Percentiles rank a stretch among this genome's conserved stretches.
Conservation (phyloP, 2,329 filamentous ascomycete species). For the Fusarium sp. region DNA sequence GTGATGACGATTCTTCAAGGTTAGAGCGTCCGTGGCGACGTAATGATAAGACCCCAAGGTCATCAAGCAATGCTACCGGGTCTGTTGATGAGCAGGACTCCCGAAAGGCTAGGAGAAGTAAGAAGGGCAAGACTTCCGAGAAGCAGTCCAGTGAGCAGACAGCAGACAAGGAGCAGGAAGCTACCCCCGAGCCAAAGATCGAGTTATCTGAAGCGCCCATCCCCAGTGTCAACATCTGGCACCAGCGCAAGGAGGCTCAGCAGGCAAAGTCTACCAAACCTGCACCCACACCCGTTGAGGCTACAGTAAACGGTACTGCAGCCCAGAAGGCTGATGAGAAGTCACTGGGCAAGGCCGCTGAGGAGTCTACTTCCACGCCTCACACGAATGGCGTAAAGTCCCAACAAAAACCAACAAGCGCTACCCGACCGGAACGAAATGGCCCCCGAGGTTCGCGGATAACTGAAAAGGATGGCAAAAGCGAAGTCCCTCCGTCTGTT, state of each 20-base stretch:
- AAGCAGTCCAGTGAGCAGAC: slow-evolving; percentile 60
- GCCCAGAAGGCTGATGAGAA: slow-evolving; percentile 56
- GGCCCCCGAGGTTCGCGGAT: slow-evolving; percentile 59
- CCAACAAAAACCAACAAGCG: slow-evolving; percentile 56
- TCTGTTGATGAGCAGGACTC: slow-evolving; percentile 68
- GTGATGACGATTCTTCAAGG: slow-evolving; percentile 52
- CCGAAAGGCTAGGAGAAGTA: slow-evolving; percentile 63
- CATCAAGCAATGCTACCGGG: slow-evolving; percentile 70
- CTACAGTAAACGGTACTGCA: slow-evolving; percentile 44
- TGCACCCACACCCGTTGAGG: slow-evolving; percentile 50
- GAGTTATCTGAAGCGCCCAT: slow-evolving; percentile 82
- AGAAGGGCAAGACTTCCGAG: slow-evolving; percentile 63
- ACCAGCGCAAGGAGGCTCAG: slow-evolving; percentile 75
- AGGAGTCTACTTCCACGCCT: slow-evolving; percentile 34
- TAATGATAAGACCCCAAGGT: slow-evolving; percentile 62
- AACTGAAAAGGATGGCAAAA: slow-evolving; percentile 54
- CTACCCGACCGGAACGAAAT: slow-evolving; percentile 52
- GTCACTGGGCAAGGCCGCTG: slow-evolving; percentile 41
- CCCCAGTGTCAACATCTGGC: slow-evolving; percentile 89
- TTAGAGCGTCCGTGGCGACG: slow-evolving; percentile 54
- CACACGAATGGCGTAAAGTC: slow-evolving; percentile 52
- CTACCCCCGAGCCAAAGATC: slow-evolving; percentile 60
- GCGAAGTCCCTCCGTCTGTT: slow-evolving; percentile 66
- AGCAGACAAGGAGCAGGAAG: slow-evolving; percentile 63
- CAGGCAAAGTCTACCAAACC: slow-evolving; percentile 60